Evolutionary conservation across 805 yeast genomes (phyloP).

Genomic region (Metschnikowia sp.): DNA sequence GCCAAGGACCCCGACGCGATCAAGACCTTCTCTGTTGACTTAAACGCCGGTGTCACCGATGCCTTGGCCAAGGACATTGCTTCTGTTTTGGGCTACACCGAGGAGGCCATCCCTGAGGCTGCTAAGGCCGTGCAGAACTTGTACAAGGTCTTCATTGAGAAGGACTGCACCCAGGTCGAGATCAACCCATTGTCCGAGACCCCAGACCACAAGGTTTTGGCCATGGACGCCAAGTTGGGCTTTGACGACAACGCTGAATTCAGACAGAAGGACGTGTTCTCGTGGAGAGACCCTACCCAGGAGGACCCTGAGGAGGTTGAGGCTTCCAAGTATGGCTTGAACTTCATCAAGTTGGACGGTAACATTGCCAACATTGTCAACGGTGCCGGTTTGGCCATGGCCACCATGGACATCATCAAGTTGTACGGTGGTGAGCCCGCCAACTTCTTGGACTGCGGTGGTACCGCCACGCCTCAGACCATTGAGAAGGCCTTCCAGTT

Average conservation of each 20-base stretch:
- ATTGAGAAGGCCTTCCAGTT: constrained; percentile 95
- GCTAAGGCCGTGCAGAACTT: constrained; percentile 83
- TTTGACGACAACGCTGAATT: constrained; percentile 95
- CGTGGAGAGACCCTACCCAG: constrained; percentile 96
- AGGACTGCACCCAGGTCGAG: constrained; percentile 97
- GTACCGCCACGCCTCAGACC: constrained; percentile 99
- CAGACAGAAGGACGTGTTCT: constrained; percentile 92
- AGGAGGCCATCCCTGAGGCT: constrained; percentile 76
- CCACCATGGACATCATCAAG: constrained; percentile 99
- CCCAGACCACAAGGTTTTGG: constrained; percentile 81
- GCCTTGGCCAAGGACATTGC: constrained; percentile 75
- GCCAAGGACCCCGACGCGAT: constrained; percentile 86
- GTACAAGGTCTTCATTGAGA: constrained; percentile 84
- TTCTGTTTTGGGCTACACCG: constrained; percentile 73
- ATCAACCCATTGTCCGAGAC: constrained; percentile 97
- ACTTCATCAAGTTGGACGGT: constrained; percentile 97
- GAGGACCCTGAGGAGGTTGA: constrained; percentile 97
- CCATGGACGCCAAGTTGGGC: constrained; percentile 99
- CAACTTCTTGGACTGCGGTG: constrained; percentile 99
- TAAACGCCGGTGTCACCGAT: constrained; percentile 77
- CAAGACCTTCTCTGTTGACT: constrained; percentile 77
- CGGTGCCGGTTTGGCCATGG: constrained; percentile 99
- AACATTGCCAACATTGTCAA: constrained; percentile 98
- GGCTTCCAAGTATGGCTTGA: constrained; percentile 86
- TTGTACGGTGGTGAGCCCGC: constrained; percentile 99